Conservation (phyloP, 257 asterid genomes). For the Forsythia viridissima region DNA sequence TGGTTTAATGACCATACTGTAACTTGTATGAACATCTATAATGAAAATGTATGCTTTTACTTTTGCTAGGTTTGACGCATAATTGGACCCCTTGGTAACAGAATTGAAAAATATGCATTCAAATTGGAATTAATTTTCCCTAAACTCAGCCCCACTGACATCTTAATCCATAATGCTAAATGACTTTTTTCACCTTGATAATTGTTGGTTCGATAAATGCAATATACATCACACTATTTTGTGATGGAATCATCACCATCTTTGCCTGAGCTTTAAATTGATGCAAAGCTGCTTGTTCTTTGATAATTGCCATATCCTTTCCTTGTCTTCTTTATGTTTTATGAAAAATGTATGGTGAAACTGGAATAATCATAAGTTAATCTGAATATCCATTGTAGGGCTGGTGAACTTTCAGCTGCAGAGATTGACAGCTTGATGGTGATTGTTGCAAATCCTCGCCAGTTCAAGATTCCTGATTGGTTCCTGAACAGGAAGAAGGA, state of each 20-base stretch:
- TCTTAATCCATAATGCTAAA: background rate
- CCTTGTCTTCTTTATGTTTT: background rate
- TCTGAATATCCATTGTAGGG: slow-evolving; percentile 24
- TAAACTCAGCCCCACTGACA: background rate
- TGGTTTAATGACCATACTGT: background rate
- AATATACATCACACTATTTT: background rate
- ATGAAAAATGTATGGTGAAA: background rate
- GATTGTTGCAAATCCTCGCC: slow-evolving; percentile 54
- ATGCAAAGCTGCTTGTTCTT: background rate
- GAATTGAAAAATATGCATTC: background rate
- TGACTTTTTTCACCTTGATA: background rate
- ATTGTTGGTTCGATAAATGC: background rate
- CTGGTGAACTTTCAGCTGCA: slow-evolving; percentile 56
- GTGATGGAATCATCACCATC: too few relatives aligned
- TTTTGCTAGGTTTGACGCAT: background rate
- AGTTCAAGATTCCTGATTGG: slow-evolving; percentile 64
- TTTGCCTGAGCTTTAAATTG: background rate
- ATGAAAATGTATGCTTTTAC: background rate
- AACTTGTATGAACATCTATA: background rate
- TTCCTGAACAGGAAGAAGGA: slow-evolving; percentile 60
- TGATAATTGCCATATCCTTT: background rate
- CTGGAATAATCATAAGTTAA: background rate
- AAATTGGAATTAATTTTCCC: background rate
- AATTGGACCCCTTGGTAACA: background rate
- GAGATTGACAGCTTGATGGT: slow-evolving; percentile 55